Evolutionary conservation across 345 rosid genomes (phyloP), one percentile per base, ranked within the genome.

Genomic region (Salix brachista): DNA sequence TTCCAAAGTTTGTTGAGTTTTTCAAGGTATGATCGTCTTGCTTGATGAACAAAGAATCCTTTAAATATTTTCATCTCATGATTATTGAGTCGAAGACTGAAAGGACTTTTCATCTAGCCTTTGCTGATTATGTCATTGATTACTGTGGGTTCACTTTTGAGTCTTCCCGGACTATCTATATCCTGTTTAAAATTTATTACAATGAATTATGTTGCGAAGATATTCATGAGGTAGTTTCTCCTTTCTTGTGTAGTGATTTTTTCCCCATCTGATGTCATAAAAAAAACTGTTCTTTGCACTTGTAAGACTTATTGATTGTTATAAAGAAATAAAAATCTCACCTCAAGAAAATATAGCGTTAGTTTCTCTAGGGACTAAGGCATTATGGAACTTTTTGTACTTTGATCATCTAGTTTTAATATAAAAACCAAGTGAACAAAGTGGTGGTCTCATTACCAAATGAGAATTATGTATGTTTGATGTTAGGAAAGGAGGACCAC

Each of bases 1-100:
- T 95, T 69, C 89, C 91, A 3, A 85, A 88, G 72, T 95, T 95
- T 80, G 73, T 93, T 18, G 80, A 85, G 75, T 90, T 87, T 77
- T 95, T 90, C 78, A 90, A 93, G 96, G 99, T 81, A 84, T 5
- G 82, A 52, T 62, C 46, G 48, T 64, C 71, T 72, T 71, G 62
- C 56, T 16, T 32, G 17, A 19, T 26, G 8, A 44, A 36, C 72
- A 30, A 67, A 44, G 65, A 37, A 32, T 69, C 68, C 50, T 10
- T 34, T 37, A 11, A 21, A 11, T 21, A 0, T 56, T 54, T 46
- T 72, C 21, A 26, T 58, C 26, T 18, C 14, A 58, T 75, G 64
- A 28, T 16, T 64, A 28, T 50, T 11, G 9, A 28, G 28, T n/a
- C 28, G 23, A 56, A n/a, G 26, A 56, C 28, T 52, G 60, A 52